These are phyloP conservation scores for Wickerhamiella occidentalis DNA, from an alignment of 805 yeast species.

Conservation along the genomic window DNA sequence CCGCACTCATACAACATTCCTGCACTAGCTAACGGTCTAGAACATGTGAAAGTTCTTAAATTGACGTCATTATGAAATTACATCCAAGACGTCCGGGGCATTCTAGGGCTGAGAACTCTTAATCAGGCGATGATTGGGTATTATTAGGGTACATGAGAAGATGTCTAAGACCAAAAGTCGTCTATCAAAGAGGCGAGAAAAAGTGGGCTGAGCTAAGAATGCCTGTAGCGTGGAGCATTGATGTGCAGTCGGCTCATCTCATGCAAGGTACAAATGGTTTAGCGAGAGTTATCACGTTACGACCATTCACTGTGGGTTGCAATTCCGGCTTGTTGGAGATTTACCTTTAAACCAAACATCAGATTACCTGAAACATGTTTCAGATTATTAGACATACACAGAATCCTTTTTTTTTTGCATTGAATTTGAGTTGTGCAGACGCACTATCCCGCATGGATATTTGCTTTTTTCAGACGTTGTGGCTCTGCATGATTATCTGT, in stretches of 20 bases:
- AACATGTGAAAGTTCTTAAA: too few relatives aligned
- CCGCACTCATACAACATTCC: too few relatives aligned
- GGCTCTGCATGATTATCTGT: constrained; percentile 1
- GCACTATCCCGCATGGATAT: background rate
- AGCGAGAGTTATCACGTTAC: background rate
- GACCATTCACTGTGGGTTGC: background rate
- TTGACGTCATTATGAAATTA: background rate
- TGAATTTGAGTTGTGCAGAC: too few relatives aligned
- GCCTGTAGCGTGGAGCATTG: background rate
- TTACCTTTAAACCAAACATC: background rate
- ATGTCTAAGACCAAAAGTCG: background rate
- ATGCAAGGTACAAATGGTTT: background rate
- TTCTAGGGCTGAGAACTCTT: background rate
- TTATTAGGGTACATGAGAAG: background rate
- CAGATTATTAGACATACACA: background rate
- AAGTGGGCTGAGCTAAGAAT: background rate
- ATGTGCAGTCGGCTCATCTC: background rate
- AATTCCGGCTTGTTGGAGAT: too few relatives aligned
- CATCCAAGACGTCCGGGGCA: background rate
- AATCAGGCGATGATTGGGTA: background rate
- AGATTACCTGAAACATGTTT: background rate
- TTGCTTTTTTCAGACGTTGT: background rate
- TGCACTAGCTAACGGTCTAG: too few relatives aligned
- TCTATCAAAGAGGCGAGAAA: background rate
- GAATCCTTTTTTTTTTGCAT: background rate